Conservation (phyloP, 805 yeast species). For the Cyberlindnera sargentensis region DNA sequence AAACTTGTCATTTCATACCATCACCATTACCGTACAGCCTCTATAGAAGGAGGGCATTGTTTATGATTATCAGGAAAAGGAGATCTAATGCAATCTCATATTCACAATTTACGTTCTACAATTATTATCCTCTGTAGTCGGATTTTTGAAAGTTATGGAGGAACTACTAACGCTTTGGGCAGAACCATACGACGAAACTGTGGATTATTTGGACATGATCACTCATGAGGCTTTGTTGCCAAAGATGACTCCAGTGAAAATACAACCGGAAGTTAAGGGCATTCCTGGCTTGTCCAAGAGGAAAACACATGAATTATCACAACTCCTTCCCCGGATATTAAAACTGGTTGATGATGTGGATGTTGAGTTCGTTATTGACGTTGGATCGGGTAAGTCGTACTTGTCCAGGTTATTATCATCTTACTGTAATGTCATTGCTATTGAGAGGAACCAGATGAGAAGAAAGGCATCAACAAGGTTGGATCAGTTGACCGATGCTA, state of each 20-base stretch:
- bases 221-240: neutral
- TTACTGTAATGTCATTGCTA: constrained; percentile 2
- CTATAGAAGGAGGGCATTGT: no score
- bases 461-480: constrained; percentile 1
- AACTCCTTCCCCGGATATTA: constrained; percentile 1
- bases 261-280: neutral
- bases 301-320: constrained; percentile 10
- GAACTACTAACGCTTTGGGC: constrained; percentile 1
- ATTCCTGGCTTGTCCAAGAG: constrained; percentile 6
- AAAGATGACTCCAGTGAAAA: neutral
- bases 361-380: constrained; percentile 11
- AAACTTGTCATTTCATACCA: constrained; percentile 26
- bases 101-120: no score
- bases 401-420: constrained; percentile 4
- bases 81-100: no score
- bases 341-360: neutral
- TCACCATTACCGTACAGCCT: no score
- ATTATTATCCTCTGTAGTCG: no score
- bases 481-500: constrained; percentile 1
- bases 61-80: no score
- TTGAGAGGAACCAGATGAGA: constrained; percentile 2
- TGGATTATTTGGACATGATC: neutral
- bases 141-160: neutral
- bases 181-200: neutral
- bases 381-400: constrained; percentile 10